Evolutionary conservation across 139 green algal genomes (phyloP).

Genomic region (Micractinium sp.): DNA sequence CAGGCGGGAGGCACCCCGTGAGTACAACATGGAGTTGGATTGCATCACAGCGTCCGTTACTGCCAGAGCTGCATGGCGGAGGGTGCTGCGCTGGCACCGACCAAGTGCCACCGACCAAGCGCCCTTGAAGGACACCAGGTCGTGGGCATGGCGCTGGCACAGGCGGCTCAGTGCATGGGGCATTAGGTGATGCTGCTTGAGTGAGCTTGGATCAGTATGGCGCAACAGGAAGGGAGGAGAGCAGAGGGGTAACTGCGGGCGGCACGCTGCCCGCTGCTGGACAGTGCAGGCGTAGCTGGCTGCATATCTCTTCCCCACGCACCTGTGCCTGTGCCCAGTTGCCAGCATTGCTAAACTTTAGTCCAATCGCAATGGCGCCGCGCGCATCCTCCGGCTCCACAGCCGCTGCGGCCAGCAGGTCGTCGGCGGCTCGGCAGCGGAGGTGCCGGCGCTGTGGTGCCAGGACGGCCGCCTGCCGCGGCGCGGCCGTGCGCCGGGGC

Average conservation of each 20-base stretch:
- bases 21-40: background rate
- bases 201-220: too few species aligned
- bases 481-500: background rate
- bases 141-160: too few species aligned
- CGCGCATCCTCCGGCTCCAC: constrained; percentile 15
- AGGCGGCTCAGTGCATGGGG: too few species aligned
- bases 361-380: constrained; percentile 54
- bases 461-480: background rate
- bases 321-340: constrained; percentile 35
- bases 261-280: too few species aligned
- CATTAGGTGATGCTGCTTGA: too few species aligned
- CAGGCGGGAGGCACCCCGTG: too few species aligned
- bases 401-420: background rate
- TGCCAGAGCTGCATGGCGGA: background rate
- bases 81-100: too few species aligned
- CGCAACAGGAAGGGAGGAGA: too few species aligned
- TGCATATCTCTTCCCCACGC: background rate
- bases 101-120: too few species aligned
- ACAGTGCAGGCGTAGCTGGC: background rate
- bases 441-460: background rate
- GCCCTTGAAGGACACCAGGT: too few species aligned
- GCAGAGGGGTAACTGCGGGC: too few species aligned
- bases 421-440: background rate
- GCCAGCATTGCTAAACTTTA: constrained; percentile 42
- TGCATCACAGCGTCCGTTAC: too few species aligned